Evolutionary conservation across 164 flowering plant genomes (phyloP).

Genomic region (Warburgia ugandensis): DNA sequence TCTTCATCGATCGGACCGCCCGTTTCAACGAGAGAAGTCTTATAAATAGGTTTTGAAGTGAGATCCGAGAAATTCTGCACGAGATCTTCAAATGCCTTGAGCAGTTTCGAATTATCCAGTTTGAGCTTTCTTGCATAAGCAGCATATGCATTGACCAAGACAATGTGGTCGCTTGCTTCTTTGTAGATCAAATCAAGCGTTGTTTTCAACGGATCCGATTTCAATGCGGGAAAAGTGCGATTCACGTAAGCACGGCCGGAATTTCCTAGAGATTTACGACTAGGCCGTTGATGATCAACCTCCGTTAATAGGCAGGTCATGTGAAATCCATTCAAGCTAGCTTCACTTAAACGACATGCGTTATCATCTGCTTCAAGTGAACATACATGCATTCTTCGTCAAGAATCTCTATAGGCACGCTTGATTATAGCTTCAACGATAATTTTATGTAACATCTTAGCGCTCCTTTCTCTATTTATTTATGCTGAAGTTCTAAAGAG

Average conservation of each 20-base stretch:
- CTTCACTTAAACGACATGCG: too few species aligned
- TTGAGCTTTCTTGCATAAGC: slow-evolving; percentile 85
- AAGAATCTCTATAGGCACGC: too few species aligned
- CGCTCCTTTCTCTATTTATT: too few species aligned
- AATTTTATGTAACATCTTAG: too few species aligned
- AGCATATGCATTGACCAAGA: slow-evolving; percentile 74
- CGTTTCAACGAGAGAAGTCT: slow-evolving; percentile 40
- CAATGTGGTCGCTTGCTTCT: slow-evolving; percentile 78
- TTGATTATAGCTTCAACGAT: too few species aligned
- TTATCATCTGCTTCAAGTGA: too few species aligned
- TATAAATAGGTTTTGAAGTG: slow-evolving; percentile 31
- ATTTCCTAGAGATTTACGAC: too few species aligned
- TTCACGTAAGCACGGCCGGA: slow-evolving; percentile 45
- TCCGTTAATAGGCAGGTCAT: too few species aligned
- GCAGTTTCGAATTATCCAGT: slow-evolving; percentile 71
- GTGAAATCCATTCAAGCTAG: too few species aligned
- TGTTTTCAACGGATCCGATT: slow-evolving; percentile 76
- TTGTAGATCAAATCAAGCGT: slow-evolving; percentile 65
- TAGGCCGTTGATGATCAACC: too few species aligned
- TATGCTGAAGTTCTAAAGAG: too few species aligned
- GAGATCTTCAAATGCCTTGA: slow-evolving; percentile 67
- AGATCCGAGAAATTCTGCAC: slow-evolving; percentile 53
- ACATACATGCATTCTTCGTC: too few species aligned
- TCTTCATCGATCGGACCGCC: slow-evolving; percentile 71
- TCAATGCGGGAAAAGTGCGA: slow-evolving; percentile 62